Conservation (phyloP, 2,329 filamentous ascomycete species). For the Scorias spongiosa region DNA sequence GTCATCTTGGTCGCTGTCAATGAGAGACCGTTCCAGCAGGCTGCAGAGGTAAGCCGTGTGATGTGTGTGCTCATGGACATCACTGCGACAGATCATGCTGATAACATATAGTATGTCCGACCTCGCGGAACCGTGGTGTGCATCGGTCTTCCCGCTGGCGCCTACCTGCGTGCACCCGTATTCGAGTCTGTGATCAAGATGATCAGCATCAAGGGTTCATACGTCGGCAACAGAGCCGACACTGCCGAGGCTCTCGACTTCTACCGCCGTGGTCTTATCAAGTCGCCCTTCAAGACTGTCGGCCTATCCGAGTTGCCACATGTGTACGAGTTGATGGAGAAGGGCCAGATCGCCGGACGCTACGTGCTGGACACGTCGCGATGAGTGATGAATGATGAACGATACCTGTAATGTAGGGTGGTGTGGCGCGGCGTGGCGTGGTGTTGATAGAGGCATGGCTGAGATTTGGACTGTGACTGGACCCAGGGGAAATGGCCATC, state of each 20-base stretch:
- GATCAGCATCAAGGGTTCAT: conserved; percentile 83
- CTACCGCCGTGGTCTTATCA: conserved; percentile 69
- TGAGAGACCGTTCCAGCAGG: conserved; percentile 93
- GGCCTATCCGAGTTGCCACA: conserved; percentile 64
- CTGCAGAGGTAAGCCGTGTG: conserved; percentile 37
- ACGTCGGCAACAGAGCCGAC: conserved; percentile 86
- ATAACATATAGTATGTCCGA: conserved; percentile 52
- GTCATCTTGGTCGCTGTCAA: conserved; percentile 72
- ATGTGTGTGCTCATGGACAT: not conserved
- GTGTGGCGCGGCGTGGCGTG: too few relatives aligned
- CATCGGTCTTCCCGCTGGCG: conserved; percentile 73
- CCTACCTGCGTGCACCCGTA: conserved; percentile 67
- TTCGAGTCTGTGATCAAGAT: conserved; percentile 82
- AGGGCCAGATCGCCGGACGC: conserved; percentile 58
- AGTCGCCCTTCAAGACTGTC: conserved; percentile 71
- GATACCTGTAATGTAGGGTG: too few relatives aligned
- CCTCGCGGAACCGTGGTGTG: conserved; percentile 70
- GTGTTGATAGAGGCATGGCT: too few relatives aligned
- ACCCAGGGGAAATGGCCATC: too few relatives aligned
- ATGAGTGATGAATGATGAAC: conserved; percentile 21
- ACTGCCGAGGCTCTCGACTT: conserved; percentile 83
- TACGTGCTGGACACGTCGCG: conserved; percentile 64
- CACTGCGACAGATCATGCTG: not conserved
- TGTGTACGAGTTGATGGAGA: conserved; percentile 58
- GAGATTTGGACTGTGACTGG: too few relatives aligned